Percentiles rank a stretch among this genome's conserved stretches.
Conservation (phyloP, 768 basidiomycete species). For the Leccinum aurantiacum region DNA sequence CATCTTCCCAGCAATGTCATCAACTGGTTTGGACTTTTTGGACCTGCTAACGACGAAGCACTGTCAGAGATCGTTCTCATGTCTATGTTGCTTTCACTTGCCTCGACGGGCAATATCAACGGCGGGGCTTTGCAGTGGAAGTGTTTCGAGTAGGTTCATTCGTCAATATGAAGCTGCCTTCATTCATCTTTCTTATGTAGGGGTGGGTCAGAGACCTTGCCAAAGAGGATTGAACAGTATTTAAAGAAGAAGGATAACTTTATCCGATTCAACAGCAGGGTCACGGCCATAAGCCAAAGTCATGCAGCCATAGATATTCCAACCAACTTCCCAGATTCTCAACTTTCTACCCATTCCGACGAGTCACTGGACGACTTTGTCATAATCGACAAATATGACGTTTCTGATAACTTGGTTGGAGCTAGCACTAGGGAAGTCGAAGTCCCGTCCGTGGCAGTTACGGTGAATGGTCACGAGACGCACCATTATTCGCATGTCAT, state of each 20-base stretch:
- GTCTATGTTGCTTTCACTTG: neutral
- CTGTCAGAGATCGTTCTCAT: neutral
- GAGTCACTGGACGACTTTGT: neutral
- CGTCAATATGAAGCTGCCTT: neutral
- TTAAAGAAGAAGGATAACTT: neutral
- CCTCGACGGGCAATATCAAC: neutral
- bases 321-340: neutral
- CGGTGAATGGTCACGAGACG: constrained; percentile 12
- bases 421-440: neutral
- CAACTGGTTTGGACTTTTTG: constrained; percentile 22
- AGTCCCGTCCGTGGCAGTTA: constrained; percentile 8
- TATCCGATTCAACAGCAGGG: constrained; percentile 1
- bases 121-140: constrained; percentile 4
- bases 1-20: constrained; percentile 24
- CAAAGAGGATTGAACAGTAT: constrained; percentile 6
- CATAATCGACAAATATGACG: neutral
- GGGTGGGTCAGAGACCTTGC: constrained; percentile 6
- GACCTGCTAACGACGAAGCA: neutral
- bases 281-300: constrained; percentile 8
- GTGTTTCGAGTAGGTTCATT: constrained; percentile 9
- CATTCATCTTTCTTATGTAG: neutral
- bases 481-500: constrained; percentile 11
- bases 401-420: neutral
- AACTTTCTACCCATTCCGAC: neutral
- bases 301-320: neutral